These are phyloP conservation scores for Mucor lusitanicus DNA, from an alignment of 371 early-diverging fungal species.

Conservation along the genomic window DNA sequence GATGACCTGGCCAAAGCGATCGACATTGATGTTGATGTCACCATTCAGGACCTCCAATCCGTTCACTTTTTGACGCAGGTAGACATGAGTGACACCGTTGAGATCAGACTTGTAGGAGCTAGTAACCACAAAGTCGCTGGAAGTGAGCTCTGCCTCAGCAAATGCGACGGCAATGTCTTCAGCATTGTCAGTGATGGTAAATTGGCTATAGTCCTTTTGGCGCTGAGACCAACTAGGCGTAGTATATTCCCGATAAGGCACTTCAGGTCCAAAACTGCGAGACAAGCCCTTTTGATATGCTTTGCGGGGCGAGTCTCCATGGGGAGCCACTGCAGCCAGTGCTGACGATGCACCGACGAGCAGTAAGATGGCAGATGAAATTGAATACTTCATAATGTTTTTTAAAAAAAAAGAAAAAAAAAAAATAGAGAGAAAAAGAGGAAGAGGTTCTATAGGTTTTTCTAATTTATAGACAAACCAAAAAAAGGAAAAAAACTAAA, in stretches of 20 bases:
- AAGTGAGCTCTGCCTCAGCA: constrained; percentile 41
- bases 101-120: constrained; percentile 68
- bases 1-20: constrained; percentile 67
- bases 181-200: constrained; percentile 22
- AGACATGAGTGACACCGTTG: constrained; percentile 82
- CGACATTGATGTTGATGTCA: constrained; percentile 81
- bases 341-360: constrained; percentile 8
- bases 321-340: constrained; percentile 6
- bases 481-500: neutral
- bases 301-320: constrained; percentile 18
- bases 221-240: constrained; percentile 10
- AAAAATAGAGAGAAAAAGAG: neutral
- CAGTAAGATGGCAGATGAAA: constrained; percentile 12
- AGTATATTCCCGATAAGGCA: constrained; percentile 28
- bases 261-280: constrained; percentile 41
- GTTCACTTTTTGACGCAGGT: constrained; percentile 73
- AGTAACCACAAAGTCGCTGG: constrained; percentile 54
- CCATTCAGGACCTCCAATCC: constrained; percentile 82
- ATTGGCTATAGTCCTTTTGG: constrained; percentile 11
- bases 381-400: constrained; percentile 18
- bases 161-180: constrained; percentile 49
- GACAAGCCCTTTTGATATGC: constrained; percentile 25
- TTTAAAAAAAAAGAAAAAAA: neutral
- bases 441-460: neutral
- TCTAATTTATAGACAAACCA: neutral